A percentile compares a stretch with the other conserved stretches of the same genome.
Conservation (phyloP, 352 stramenopile species). For the Globisporangium barbulae region DNA sequence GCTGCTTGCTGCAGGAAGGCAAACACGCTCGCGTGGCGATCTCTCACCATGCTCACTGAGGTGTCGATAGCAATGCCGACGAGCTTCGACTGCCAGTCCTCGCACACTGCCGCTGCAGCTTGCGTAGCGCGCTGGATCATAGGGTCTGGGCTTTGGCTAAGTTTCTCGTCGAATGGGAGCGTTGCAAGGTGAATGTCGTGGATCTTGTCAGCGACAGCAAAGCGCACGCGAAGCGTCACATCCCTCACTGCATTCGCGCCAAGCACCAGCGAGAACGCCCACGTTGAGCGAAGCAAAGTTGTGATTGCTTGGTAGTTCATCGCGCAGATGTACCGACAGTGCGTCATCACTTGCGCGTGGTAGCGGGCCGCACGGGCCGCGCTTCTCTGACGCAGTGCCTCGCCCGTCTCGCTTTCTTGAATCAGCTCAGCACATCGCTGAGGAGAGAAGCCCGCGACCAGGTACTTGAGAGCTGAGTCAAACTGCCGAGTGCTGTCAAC, state of each 20-base stretch:
- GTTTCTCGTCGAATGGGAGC: neutral
- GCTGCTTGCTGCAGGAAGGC: slow-evolving; percentile 3
- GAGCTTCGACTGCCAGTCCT: slow-evolving; percentile 8
- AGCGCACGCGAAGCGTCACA: slow-evolving; percentile 12
- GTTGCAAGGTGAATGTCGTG: slow-evolving; percentile 8
- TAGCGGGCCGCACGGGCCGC: neutral
- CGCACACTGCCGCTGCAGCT: slow-evolving; percentile 1
- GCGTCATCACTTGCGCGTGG: neutral
- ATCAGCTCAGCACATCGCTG: slow-evolving; percentile 5
- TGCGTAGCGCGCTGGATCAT: slow-evolving; percentile 8
- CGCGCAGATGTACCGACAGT: slow-evolving; percentile 5
- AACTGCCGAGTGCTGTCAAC: neutral
- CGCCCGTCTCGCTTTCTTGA: neutral
- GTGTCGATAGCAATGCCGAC: slow-evolving; percentile 12
- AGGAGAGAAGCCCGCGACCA: slow-evolving; percentile 6
- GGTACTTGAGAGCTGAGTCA: neutral
- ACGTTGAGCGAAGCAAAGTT: neutral
- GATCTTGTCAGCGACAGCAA: slow-evolving; percentile 1
- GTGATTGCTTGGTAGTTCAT: slow-evolving; percentile 7
- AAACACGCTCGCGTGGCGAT: neutral
- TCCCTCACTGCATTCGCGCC: neutral
- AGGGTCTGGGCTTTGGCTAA: neutral
- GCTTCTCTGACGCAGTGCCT: neutral
- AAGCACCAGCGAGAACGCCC: slow-evolving; percentile 16
- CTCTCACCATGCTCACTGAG: neutral